phyloP scores from a whole-genome alignment of 192 early-diverging fungal genomes.

The Pilaira anomala region DNA sequence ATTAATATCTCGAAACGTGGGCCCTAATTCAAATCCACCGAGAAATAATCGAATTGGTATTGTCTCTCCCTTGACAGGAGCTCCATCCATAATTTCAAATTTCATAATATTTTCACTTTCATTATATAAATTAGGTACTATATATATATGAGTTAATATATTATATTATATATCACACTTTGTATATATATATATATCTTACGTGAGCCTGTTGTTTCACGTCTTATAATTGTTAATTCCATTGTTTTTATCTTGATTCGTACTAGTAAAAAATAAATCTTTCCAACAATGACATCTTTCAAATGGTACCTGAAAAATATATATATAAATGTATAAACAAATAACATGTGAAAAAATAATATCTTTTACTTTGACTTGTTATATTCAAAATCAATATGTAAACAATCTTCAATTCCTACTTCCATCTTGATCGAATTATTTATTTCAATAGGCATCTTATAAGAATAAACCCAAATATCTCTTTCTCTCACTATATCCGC shows the following conservation, averaged over 20 bases:
- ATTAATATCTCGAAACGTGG: conserved; percentile 96
- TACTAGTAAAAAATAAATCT: conserved; percentile 98
- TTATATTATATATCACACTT: neutral
- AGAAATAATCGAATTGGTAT: conserved; percentile 98
- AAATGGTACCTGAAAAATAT: conserved; percentile 85
- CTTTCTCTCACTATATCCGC: conserved; percentile 86
- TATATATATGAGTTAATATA: neutral
- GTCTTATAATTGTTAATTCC: conserved; percentile 97
- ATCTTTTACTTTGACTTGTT: conserved; percentile 89
- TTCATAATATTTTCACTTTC: conserved; percentile 98
- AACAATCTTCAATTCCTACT: conserved; percentile 98
- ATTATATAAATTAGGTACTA: conserved; percentile 94
- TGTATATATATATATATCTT: conserved; percentile 13
- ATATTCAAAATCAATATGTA: conserved; percentile 99
- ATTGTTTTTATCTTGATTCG: conserved; percentile 99
- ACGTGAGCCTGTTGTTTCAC: conserved; percentile 93
- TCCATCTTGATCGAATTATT: conserved; percentile 99
- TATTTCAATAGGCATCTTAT: conserved; percentile 85
- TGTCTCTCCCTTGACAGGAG: conserved; percentile 93
- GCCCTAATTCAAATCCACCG: conserved; percentile 95
- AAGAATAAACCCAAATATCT: conserved; percentile 99
- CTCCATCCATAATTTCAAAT: conserved; percentile 99
- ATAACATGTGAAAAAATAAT: neutral
- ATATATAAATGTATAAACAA: neutral
- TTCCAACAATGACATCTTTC: conserved; percentile 98